phyloP scores from a whole-genome alignment of 495 filamentous ascomycete genomes.

The Aspergillus sclerotiicarbonarius region DNA sequence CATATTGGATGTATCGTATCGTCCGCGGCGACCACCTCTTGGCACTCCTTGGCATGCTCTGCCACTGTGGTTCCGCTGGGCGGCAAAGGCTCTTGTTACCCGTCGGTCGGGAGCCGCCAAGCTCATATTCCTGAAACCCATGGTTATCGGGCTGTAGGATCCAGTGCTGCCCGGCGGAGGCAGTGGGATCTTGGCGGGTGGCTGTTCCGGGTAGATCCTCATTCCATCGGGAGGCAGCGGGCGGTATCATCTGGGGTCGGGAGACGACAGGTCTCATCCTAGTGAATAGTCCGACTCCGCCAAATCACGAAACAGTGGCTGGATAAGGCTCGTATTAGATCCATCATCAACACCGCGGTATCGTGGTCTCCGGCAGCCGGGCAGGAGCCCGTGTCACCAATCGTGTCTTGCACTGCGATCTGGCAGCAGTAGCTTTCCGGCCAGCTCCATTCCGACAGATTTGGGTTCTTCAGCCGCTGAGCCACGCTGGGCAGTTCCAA shows the following conservation, averaged over 20 bases:
- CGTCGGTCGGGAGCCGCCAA: slow-evolving; percentile 2
- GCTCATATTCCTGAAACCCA: neutral
- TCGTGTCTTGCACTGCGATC: neutral
- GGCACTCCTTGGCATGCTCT: neutral
- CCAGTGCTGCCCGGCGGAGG: neutral
- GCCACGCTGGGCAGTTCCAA: slow-evolving; percentile 5
- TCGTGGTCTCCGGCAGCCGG: neutral
- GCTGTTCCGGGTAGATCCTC: neutral
- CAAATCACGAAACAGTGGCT: neutral
- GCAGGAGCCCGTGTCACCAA: neutral
- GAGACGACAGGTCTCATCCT: neutral
- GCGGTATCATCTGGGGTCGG: neutral
- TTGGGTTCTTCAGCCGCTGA: slow-evolving; percentile 1
- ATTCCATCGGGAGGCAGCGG: neutral
- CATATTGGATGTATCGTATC: slow-evolving; percentile 2
- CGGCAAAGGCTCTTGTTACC: neutral
- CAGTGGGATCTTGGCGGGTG: slow-evolving; percentile 3
- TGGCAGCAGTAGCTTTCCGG: neutral
- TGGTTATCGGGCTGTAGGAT: neutral
- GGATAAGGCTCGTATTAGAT: neutral
- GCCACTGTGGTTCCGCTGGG: neutral
- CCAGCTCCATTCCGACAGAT: neutral
- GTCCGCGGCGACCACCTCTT: neutral
- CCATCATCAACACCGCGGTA: neutral
- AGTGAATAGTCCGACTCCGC: neutral